Conservation (phyloP, 371 early-diverging fungal species). For the Smittium mucronatum region DNA sequence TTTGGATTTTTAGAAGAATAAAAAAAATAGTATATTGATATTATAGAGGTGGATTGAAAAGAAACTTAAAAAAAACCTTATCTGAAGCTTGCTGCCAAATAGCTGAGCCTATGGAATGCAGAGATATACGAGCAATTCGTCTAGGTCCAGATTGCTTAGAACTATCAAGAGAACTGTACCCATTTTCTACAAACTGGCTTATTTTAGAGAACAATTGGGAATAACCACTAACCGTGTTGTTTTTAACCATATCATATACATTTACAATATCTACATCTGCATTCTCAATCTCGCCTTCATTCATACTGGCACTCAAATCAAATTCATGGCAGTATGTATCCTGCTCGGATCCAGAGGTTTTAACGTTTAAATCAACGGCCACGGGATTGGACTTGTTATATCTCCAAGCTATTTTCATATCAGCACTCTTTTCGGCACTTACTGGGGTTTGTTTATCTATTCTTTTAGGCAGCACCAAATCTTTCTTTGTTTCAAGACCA, state of each 20-base stretch:
- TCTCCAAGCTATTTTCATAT: constrained; percentile 87
- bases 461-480: constrained; percentile 15
- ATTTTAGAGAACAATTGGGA: background rate
- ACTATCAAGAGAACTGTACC: background rate
- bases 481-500: constrained; percentile 35
- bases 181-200: constrained; percentile 3
- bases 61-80: background rate
- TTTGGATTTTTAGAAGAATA: background rate
- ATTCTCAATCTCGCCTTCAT: background rate
- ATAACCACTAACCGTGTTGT: background rate
- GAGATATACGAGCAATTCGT: background rate
- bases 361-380: constrained; percentile 15
- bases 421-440: constrained; percentile 39
- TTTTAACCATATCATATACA: background rate
- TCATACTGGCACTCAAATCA: background rate
- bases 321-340: constrained; percentile 7
- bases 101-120: constrained; percentile 1
- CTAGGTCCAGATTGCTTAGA: background rate
- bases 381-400: constrained; percentile 40
- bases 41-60: background rate
- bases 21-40: background rate
- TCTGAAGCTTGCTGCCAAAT: background rate
- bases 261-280: constrained; percentile 4
- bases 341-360: too few relatives aligned
- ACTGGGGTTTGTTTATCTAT: constrained; percentile 17